phyloP scores from a whole-genome alignment of 805 yeast species.

The Kazachstania viticola region DNA sequence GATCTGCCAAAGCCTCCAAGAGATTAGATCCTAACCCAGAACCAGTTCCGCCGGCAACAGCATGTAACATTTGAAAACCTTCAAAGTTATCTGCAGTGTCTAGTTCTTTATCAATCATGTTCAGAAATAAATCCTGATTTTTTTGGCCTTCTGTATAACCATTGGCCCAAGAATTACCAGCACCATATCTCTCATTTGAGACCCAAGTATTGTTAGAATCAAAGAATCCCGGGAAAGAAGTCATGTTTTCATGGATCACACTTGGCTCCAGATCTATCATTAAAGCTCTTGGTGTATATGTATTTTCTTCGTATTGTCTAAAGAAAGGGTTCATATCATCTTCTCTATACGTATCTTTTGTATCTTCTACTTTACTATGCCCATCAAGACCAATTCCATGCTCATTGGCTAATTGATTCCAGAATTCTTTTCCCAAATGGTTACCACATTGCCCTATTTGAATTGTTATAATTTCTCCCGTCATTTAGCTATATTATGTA shows the following conservation, averaged over 20 bases:
- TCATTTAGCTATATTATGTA: slow-evolving; percentile 30
- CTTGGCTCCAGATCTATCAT: slow-evolving; percentile 85
- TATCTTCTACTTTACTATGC: slow-evolving; percentile 7
- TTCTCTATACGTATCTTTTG: slow-evolving; percentile 25
- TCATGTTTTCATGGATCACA: slow-evolving; percentile 56
- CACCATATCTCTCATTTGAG: slow-evolving; percentile 78
- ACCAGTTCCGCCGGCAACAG: slow-evolving; percentile 98
- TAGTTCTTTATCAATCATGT: slow-evolving; percentile 77
- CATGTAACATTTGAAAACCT: slow-evolving; percentile 83
- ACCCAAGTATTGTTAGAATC: slow-evolving; percentile 75
- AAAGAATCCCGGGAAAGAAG: slow-evolving; percentile 48
- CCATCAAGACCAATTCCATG: slow-evolving; percentile 57
- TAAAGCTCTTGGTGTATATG: slow-evolving; percentile 82
- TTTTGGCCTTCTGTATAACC: slow-evolving; percentile 71
- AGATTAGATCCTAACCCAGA: slow-evolving; percentile 85
- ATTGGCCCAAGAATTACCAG: slow-evolving; percentile 92
- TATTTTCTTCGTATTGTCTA: slow-evolving; percentile 57
- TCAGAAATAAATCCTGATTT: slow-evolving; percentile 62
- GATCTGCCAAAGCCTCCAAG: slow-evolving; percentile 67
- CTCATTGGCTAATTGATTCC: slow-evolving; percentile 80
- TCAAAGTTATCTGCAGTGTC: slow-evolving; percentile 85
- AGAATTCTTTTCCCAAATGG: slow-evolving; percentile 85
- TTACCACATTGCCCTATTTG: slow-evolving; percentile 90
- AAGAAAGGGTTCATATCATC: slow-evolving; percentile 83
- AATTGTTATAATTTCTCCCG: slow-evolving; percentile 57